Evolutionary conservation across 768 basidiomycete species (phyloP).

Genomic region (Podaxis sp.): DNA sequence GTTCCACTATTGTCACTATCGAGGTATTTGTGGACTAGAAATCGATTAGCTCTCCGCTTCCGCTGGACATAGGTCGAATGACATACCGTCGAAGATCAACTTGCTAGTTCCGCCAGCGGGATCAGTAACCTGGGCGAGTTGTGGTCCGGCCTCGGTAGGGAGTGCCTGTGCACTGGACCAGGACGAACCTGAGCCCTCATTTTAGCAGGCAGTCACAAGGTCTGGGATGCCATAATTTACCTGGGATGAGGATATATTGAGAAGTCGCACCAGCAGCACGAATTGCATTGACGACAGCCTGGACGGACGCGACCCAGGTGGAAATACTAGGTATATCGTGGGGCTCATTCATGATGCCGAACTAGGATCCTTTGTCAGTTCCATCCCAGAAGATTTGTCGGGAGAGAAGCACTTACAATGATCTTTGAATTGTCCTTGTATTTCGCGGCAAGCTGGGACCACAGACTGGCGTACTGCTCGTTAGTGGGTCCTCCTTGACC

Average conservation of each 20-base stretch:
- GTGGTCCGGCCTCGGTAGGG: constrained; percentile 41
- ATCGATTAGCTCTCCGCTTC: neutral
- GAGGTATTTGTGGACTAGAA: constrained; percentile 52
- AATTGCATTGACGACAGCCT: constrained; percentile 56
- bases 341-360: constrained; percentile 53
- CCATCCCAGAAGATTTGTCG: neutral
- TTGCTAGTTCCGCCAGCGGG: constrained; percentile 35
- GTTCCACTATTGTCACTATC: constrained; percentile 48
- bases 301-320: constrained; percentile 44
- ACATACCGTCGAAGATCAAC: constrained; percentile 44
- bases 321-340: constrained; percentile 44
- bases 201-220: neutral
- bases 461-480: constrained; percentile 44
- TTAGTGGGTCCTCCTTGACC: constrained; percentile 56
- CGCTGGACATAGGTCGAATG: neutral
- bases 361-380: constrained; percentile 14
- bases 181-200: constrained; percentile 18
- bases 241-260: constrained; percentile 55
- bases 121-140: constrained; percentile 36
- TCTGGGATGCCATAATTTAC: constrained; percentile 20
- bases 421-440: constrained; percentile 38
- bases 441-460: constrained; percentile 47
- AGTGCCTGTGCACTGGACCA: constrained; percentile 27
- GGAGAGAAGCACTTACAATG: constrained; percentile 31
- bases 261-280: constrained; percentile 49